Base-by-base conservation (phyloP, 73 alveolate species). In the Symbiodinium natans region DNA sequence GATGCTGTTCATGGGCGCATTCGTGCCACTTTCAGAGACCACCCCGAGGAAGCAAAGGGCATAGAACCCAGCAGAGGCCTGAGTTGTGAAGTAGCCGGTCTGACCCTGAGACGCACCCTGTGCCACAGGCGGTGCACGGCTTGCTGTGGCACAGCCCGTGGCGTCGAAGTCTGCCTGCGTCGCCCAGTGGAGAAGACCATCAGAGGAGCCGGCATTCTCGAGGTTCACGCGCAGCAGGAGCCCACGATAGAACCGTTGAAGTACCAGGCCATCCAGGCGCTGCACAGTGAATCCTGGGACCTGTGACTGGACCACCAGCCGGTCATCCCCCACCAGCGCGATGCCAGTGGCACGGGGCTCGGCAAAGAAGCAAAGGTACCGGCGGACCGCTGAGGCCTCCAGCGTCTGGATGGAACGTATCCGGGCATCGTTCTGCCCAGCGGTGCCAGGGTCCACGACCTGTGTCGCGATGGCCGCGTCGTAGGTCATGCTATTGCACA, bases 271-370 rank as follows among this genome's bases (percentile, higher is more conserved):
- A 38, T 86, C 94, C 94, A 86, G 29, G 56, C 94, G 84, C 27
- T 86, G 84, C 17, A 86, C 27, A 33, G 84, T 9, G 83, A 86
- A 86, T n/a, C 84, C 71, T 10, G 94, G 94, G 23, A 54, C 74
- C 94, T 88, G 86, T 25, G 41, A 56, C 34, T 88, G 95, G 17
- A 88, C 95, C 17, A 82, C 74, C 33, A 88, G 71, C 34, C 95
- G 95, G n/a, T 88, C 95, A 21, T 88, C 95, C 42, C 95, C 95
- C 15, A 63, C 43, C 52, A 88, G 95, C 94, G 94, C 94, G 34
- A 87, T 87, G 42, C 94, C 94, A 9, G 94, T 87, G 85, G 94
- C 94, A 8, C 3, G 39, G 6, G 94, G 43, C 31, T 41, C 29
- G 15, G 85, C 84, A 42, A 87, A 87, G 94, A 87, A 87, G 38